Evolutionary conservation across 1,139 yeast genomes (phyloP).

Genomic region (Suhomyces choctaworum): DNA sequence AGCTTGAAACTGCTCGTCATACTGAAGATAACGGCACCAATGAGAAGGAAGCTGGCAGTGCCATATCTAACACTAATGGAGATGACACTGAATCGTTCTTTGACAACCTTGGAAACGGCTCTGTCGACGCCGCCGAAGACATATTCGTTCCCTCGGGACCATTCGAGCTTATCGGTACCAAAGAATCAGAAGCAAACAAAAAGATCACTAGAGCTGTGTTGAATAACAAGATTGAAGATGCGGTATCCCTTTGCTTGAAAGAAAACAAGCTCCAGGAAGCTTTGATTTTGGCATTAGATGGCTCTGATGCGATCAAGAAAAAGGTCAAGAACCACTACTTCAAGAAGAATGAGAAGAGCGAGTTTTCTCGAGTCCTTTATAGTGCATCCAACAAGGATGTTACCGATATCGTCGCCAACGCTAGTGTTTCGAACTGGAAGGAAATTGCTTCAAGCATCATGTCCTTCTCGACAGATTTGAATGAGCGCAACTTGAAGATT

Average conservation of each 20-base stretch:
- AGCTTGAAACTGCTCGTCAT: slow-evolving; percentile 24
- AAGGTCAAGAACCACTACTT: slow-evolving; percentile 75
- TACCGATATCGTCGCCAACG: slow-evolving; percentile 74
- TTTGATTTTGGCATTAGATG: slow-evolving; percentile 73
- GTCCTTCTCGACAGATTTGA: slow-evolving; percentile 52
- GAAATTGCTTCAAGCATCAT: slow-evolving; percentile 72
- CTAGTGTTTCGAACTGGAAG: slow-evolving; percentile 80
- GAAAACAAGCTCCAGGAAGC: slow-evolving; percentile 75
- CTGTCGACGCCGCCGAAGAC: slow-evolving; percentile 16
- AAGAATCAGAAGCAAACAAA: slow-evolving; percentile 33
- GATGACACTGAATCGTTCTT: slow-evolving; percentile 51
- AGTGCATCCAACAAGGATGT: slow-evolving; percentile 61
- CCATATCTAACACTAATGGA: slow-evolving; percentile 29
- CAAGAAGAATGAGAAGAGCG: slow-evolving; percentile 53
- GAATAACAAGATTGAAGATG: slow-evolving; percentile 62
- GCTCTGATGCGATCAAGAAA: slow-evolving; percentile 57
- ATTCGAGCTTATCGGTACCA: slow-evolving; percentile 35
- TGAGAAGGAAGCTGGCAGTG: slow-evolving; percentile 14
- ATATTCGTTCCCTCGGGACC: slow-evolving; percentile 47
- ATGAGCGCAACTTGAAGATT: slow-evolving; percentile 54
- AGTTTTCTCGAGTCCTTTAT: slow-evolving; percentile 71
- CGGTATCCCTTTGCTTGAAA: slow-evolving; percentile 67
- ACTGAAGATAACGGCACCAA: slow-evolving; percentile 21
- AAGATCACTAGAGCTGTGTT: slow-evolving; percentile 59
- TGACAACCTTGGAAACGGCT: slow-evolving; percentile 42